A percentile compares a stretch with the other conserved stretches of the same genome.
These are phyloP conservation scores for Trichoderma brevicompactum DNA, from an alignment of 2,329 filamentous ascomycete genomes.

Conservation along the genomic window DNA sequence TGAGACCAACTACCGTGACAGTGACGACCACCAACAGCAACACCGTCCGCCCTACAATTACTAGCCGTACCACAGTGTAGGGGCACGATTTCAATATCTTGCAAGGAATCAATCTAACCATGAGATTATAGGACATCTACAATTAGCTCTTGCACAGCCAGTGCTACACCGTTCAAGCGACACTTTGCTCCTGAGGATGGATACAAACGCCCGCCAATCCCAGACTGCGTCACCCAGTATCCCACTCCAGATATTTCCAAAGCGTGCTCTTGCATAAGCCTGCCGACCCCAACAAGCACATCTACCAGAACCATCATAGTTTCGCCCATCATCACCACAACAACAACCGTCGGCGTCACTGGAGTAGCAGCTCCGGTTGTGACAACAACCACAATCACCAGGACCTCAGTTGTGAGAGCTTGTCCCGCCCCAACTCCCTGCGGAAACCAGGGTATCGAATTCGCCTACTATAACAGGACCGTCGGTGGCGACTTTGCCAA, in stretches of 20 bases:
- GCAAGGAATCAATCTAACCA: neutral
- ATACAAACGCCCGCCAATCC: neutral
- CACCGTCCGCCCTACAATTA: neutral
- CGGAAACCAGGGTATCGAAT: constrained; percentile 20
- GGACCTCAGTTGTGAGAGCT: neutral
- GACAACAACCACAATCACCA: neutral
- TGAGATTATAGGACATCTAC: neutral
- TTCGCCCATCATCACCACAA: constrained; percentile 4
- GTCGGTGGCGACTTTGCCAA: neutral
- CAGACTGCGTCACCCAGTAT: neutral
- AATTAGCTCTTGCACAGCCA: neutral
- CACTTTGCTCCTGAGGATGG: neutral
- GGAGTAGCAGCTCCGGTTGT: neutral
- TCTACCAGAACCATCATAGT: neutral
- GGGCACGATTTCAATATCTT: too few relatives aligned
- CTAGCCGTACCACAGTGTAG: neutral
- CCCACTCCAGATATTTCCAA: neutral
- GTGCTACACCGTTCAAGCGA: neutral
- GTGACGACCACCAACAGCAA: neutral
- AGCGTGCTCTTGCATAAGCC: constrained; percentile 9
- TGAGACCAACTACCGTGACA: constrained; percentile 5
- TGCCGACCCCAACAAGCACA: constrained; percentile 15
- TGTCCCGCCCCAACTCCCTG: constrained; percentile 20
- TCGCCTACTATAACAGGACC: constrained; percentile 8
- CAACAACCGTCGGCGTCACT: neutral